Evolutionary conservation across 306 rosid genomes (phyloP).

Genomic region (Astragalus glycyphyllos): DNA sequence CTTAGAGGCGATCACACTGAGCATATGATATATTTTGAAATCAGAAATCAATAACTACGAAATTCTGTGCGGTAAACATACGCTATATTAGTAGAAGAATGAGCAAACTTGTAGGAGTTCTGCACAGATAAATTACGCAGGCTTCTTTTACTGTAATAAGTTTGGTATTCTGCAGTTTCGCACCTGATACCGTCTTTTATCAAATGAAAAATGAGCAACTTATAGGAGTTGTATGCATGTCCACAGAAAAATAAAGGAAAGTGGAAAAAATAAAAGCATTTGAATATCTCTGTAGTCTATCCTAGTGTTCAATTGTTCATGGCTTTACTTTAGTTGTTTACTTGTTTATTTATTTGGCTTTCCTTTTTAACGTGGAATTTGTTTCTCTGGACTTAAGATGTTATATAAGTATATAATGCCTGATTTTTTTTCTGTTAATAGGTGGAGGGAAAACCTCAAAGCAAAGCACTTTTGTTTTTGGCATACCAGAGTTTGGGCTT

Average conservation of each 20-base stretch:
- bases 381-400: not conserved
- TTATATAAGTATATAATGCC: not conserved
- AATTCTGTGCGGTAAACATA: conserved; percentile 22
- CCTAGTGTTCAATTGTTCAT: conserved; percentile 18
- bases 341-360: conserved; percentile 15
- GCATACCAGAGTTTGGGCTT: conserved; percentile 78
- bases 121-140: too few relatives aligned
- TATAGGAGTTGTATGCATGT: conserved; percentile 10
- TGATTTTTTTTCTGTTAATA: conserved; percentile 45
- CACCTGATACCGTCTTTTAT: conserved; percentile 8
- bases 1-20: conserved; percentile 10
- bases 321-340: conserved; percentile 12
- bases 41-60: not conserved
- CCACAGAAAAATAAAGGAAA: not conserved
- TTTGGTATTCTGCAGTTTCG: conserved; percentile 10
- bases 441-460: conserved; percentile 57
- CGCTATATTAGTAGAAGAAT: not conserved
- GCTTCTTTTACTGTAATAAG: not conserved
- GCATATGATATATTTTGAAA: conserved; percentile 20
- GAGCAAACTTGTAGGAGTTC: not conserved
- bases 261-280: conserved; percentile 4
- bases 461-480: conserved; percentile 52
- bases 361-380: conserved; percentile 19
- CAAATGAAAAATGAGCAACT: conserved; percentile 4
- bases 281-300: not conserved